phyloP scores from a whole-genome alignment of 495 filamentous ascomycete genomes.

The Penicillium bovifimosum region DNA sequence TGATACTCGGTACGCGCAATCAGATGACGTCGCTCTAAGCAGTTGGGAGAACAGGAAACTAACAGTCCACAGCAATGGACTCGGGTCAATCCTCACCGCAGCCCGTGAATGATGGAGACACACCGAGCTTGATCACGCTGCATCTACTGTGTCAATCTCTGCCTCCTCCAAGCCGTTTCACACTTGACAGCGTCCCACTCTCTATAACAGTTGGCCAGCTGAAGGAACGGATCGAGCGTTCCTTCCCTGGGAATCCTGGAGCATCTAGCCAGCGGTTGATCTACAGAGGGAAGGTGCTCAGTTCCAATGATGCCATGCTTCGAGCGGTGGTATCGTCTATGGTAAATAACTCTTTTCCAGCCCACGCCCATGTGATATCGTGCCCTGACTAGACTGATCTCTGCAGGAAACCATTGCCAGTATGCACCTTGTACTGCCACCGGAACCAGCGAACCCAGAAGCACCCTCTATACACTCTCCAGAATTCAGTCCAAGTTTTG shows the following conservation, averaged over 20 bases:
- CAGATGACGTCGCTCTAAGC: not conserved
- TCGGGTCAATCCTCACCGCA: not conserved
- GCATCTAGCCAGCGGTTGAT: slow-evolving; percentile 58
- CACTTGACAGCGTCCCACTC: slow-evolving; percentile 47
- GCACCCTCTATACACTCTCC: not conserved
- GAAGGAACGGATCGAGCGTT: slow-evolving; percentile 53
- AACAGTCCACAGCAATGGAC: not conserved
- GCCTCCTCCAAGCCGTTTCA: slow-evolving; percentile 49
- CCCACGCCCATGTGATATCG: not conserved
- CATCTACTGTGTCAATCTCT: slow-evolving; percentile 61
- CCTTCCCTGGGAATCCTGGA: slow-evolving; percentile 47
- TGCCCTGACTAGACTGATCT: slow-evolving; percentile 22
- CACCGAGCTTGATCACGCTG: slow-evolving; percentile 43
- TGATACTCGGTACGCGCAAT: not conserved
- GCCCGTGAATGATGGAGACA: not conserved
- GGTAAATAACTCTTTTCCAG: slow-evolving; percentile 37
- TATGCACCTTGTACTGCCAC: slow-evolving; percentile 61
- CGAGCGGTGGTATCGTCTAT: slow-evolving; percentile 51
- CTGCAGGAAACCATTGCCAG: slow-evolving; percentile 33
- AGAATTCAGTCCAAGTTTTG: not conserved
- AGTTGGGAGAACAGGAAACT: not conserved
- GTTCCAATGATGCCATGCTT: slow-evolving; percentile 49
- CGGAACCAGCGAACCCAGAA: slow-evolving; percentile 22
- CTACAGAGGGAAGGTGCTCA: slow-evolving; percentile 56
- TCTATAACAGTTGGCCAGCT: slow-evolving; percentile 55